phyloP scores from a whole-genome alignment of 2,329 filamentous ascomycete species.

The Fusarium sororula region DNA sequence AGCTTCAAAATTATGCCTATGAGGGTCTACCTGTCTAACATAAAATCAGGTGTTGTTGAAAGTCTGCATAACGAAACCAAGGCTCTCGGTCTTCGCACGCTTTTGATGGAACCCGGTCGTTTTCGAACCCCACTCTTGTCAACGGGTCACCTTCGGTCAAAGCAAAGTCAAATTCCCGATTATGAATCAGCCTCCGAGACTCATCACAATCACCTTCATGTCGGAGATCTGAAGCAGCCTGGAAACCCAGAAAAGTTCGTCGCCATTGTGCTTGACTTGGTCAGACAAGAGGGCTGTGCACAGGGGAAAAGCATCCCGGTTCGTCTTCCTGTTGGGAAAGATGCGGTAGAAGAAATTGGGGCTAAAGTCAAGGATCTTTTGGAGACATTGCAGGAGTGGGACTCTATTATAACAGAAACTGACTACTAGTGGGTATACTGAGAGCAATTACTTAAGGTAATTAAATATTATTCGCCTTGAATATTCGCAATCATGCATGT shows the following conservation, averaged over 20 bases:
- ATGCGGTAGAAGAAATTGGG: conserved; percentile 38
- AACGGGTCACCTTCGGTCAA: background rate
- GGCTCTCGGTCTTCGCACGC: background rate
- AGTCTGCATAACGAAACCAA: conserved; percentile 8
- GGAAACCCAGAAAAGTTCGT: conserved; percentile 3
- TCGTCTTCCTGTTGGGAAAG: conserved; percentile 45
- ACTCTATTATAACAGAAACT: conserved; percentile 37
- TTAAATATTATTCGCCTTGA: background rate
- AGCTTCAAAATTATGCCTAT: no score
- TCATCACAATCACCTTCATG: background rate
- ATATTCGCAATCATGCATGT: background rate
- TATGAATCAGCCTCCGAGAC: background rate
- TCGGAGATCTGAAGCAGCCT: background rate
- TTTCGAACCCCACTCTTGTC: conserved; percentile 9
- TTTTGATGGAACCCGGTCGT: conserved; percentile 4
- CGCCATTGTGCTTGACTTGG: background rate
- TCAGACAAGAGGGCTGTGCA: background rate
- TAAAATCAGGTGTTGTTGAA: conserved; percentile 3
- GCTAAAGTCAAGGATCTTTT: conserved; percentile 36
- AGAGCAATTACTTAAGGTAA: background rate
- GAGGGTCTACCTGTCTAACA: no score
- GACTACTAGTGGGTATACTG: conserved; percentile 1
- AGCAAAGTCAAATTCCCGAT: background rate
- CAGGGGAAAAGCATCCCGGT: conserved; percentile 4
- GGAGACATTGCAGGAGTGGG: conserved; percentile 36